phyloP scores from a whole-genome alignment of 129 eudicot genomes.

The Helichrysum umbraculigerum region DNA sequence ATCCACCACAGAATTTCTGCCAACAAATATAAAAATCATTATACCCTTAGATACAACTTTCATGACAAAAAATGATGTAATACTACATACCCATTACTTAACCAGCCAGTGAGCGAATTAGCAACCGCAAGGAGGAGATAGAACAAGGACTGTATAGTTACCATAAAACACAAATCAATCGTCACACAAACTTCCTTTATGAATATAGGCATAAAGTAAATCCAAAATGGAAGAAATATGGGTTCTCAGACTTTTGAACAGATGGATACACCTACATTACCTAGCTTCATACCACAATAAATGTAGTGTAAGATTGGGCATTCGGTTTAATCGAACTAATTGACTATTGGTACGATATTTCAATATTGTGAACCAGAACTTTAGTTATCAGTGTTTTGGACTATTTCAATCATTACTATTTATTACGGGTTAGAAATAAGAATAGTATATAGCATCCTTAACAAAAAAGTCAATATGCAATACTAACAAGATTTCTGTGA shows the following conservation, averaged over 20 bases:
- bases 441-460: not conserved
- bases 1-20: conserved; percentile 16
- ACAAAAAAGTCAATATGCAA: not conserved
- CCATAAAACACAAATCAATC: conserved; percentile 7
- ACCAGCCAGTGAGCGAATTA: conserved; percentile 69
- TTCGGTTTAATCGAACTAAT: too few relatives aligned
- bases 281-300: not conserved
- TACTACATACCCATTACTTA: conserved; percentile 71
- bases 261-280: not conserved
- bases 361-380: not conserved
- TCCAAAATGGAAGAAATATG: conserved; percentile 1
- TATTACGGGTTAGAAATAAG: not conserved
- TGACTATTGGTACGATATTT: not conserved
- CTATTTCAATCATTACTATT: not conserved
- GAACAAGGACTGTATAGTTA: conserved; percentile 55
- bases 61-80: not conserved
- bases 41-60: not conserved
- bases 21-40: conserved; percentile 36
- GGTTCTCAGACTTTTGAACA: not conserved
- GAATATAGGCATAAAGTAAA: not conserved
- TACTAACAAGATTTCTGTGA: not conserved
- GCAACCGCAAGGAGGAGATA: conserved; percentile 84
- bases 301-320: not conserved
- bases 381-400: not conserved
- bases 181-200: not conserved